Evolutionary conservation across 345 rosid species (phyloP).

Genomic region (Bruguiera gymnorhiza): DNA sequence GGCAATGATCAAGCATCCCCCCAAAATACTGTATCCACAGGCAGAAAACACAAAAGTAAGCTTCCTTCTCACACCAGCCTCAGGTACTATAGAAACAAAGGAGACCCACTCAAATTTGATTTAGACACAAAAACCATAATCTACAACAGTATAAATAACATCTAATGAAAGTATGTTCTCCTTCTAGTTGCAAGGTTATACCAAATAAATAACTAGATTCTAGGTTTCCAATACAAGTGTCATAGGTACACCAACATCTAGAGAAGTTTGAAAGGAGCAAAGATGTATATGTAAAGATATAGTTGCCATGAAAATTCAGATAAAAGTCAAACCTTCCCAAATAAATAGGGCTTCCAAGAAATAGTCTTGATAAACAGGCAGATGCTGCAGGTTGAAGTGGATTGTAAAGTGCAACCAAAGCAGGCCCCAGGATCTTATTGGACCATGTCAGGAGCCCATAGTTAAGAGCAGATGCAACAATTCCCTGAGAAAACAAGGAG

Average conservation of each 20-base stretch:
- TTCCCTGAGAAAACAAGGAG: constrained; percentile 49
- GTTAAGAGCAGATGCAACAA: constrained; percentile 83
- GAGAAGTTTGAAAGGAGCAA: not conserved
- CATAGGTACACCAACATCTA: too few species aligned
- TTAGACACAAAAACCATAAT: not conserved
- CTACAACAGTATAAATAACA: too few species aligned
- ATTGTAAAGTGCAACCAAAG: constrained; percentile 91
- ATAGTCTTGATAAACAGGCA: constrained; percentile 72
- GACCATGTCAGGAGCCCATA: constrained; percentile 96
- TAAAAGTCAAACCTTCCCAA: constrained; percentile 69
- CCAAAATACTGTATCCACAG: constrained; percentile 51
- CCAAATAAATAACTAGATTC: too few species aligned
- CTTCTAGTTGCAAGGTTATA: too few species aligned
- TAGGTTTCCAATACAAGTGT: too few species aligned
- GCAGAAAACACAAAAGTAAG: constrained; percentile 14
- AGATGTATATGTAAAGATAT: not conserved
- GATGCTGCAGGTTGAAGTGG: constrained; percentile 97
- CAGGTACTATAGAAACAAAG: not conserved
- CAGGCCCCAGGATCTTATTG: constrained; percentile 91
- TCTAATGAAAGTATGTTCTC: too few species aligned
- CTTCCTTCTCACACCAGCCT: not conserved
- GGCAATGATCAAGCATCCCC: constrained; percentile 71
- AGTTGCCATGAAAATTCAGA: too few species aligned
- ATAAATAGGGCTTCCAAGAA: constrained; percentile 90
- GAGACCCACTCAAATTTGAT: not conserved